Percentiles rank a stretch among this genome's conserved stretches.
Evolutionary conservation across 148 eudicot species (phyloP).

Genomic region (Vaccinium macrocarpon): DNA sequence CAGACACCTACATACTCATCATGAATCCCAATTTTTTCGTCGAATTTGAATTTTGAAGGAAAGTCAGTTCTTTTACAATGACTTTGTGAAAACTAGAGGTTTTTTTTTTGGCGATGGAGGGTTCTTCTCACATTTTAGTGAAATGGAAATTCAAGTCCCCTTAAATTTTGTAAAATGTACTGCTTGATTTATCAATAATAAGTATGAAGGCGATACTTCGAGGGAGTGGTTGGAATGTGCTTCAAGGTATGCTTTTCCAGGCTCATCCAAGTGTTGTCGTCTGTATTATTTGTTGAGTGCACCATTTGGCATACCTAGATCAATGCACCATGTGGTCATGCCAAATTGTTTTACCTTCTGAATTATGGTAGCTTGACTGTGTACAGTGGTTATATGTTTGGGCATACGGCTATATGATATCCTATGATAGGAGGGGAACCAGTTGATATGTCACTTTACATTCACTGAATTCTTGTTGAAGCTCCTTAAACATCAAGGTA

Average conservation of each 20-base stretch:
- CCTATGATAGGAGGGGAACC: not conserved
- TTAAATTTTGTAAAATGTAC: not conserved
- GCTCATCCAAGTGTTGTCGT: constrained; percentile 20
- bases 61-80: no score
- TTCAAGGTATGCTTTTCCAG: not conserved
- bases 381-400: no score
- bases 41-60: no score
- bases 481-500: no score
- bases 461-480: no score
- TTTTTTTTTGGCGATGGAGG: no score
- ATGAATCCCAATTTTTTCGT: no score
- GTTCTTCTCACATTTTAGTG: no score
- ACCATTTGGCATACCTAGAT: not conserved
- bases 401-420: no score
- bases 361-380: not conserved
- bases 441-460: not conserved
- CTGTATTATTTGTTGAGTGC: not conserved
- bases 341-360: not conserved
- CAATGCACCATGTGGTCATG: not conserved
- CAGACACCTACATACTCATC: no score
- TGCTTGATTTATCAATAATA: not conserved
- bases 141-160: not conserved
- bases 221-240: not conserved
- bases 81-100: no score
- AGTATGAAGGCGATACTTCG: not conserved